Percentiles rank a stretch among this genome's conserved stretches.
Conservation (phyloP, 805 yeast genomes). For the Kodamaea lidongshanica region DNA sequence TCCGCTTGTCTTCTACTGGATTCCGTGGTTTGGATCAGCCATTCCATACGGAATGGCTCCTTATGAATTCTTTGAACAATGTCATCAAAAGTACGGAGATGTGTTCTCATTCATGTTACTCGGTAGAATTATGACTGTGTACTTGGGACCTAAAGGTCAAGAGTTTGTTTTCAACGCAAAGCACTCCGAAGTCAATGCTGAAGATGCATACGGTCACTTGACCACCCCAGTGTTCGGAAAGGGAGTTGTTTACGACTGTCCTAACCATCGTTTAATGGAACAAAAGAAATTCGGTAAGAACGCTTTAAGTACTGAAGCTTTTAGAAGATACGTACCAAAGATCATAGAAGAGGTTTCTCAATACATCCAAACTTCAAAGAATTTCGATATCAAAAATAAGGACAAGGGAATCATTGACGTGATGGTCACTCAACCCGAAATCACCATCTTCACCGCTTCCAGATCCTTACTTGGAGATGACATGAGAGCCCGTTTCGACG, state of each 20-base stretch:
- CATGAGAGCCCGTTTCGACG: conserved; percentile 75
- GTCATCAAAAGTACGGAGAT: conserved; percentile 84
- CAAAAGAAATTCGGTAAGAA: conserved; percentile 94
- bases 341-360: conserved; percentile 70
- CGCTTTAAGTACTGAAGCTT: conserved; percentile 80
- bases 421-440: conserved; percentile 83
- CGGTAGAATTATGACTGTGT: conserved; percentile 92
- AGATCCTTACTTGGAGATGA: conserved; percentile 88
- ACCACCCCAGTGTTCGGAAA: conserved; percentile 99
- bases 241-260: conserved; percentile 96
- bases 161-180: conserved; percentile 92
- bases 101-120: conserved; percentile 83
- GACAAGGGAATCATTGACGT: conserved; percentile 53
- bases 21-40: conserved; percentile 96
- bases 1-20: conserved; percentile 85
- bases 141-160: conserved; percentile 95
- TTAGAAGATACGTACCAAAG: conserved; percentile 79
- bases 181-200: conserved; percentile 86
- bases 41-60: conserved; percentile 88
- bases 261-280: conserved; percentile 91
- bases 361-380: conserved; percentile 52
- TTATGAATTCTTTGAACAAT: conserved; percentile 75
- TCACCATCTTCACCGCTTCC: conserved; percentile 94
- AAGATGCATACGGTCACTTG: conserved; percentile 89
- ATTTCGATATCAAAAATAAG: conserved; percentile 37